phyloP scores from a whole-genome alignment of 2,329 filamentous ascomycete genomes.

The Pseudohalonectria lignicola region DNA sequence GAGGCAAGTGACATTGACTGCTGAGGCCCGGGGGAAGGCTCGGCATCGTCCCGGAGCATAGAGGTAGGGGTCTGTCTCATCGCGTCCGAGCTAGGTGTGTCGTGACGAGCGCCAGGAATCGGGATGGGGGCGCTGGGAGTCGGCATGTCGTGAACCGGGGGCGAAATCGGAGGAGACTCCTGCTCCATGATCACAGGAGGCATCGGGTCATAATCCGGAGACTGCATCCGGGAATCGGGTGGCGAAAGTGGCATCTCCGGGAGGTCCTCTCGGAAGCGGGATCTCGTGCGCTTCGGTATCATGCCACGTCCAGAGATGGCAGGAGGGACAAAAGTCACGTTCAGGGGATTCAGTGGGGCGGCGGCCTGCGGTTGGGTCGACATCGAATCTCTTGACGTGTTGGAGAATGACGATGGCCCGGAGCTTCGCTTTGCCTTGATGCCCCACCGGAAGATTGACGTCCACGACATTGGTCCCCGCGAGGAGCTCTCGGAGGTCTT shows the following conservation, averaged over 20 bases:
- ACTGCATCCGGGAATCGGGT: slow-evolving; percentile 70
- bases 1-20: slow-evolving; percentile 84
- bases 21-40: slow-evolving; percentile 46
- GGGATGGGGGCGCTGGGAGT: slow-evolving; percentile 5
- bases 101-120: slow-evolving; percentile 20
- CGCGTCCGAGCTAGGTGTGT: slow-evolving; percentile 30
- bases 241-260: slow-evolving; percentile 81
- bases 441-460: slow-evolving; percentile 65
- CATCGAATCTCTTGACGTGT: slow-evolving; percentile 85
- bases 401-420: slow-evolving; percentile 72
- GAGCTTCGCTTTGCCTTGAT: slow-evolving; percentile 45
- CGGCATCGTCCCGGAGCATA: slow-evolving; percentile 24
- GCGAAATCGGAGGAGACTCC: slow-evolving; percentile 10
- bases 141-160: slow-evolving; percentile 1
- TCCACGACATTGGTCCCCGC: slow-evolving; percentile 43
- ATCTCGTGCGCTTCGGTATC: slow-evolving; percentile 69
- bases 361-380: slow-evolving; percentile 35
- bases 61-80: slow-evolving; percentile 30
- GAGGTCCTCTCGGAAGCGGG: slow-evolving; percentile 85
- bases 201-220: slow-evolving; percentile 51
- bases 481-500: slow-evolving; percentile 43
- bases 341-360: slow-evolving; percentile 20
- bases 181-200: slow-evolving; percentile 14
- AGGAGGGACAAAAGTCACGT: slow-evolving; percentile 12
- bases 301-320: slow-evolving; percentile 22